A percentile compares a stretch with the other conserved stretches of the same genome.
These are phyloP conservation scores for Stagonosporopsis chrysanthemi DNA, from an alignment of 2,329 filamentous ascomycete species.

Conservation along the genomic window DNA sequence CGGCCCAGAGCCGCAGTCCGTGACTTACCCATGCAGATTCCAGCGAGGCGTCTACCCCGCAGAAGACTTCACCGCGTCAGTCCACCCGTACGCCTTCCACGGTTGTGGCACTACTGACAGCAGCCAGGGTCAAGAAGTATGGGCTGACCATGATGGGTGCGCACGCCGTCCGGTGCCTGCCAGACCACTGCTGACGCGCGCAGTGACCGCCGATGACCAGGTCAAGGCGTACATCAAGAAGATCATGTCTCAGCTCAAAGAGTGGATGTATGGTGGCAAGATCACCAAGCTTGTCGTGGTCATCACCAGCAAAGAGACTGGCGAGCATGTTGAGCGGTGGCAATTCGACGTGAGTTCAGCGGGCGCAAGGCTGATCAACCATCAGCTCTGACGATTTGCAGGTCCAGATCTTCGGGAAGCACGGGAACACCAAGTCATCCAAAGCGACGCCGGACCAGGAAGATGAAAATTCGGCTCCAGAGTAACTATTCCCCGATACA, in stretches of 20 bases:
- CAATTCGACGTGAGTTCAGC: slow-evolving; percentile 80
- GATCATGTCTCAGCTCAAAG: slow-evolving; percentile 97
- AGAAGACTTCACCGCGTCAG: slow-evolving; percentile 92
- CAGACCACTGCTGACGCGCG: slow-evolving; percentile 25
- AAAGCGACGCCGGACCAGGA: slow-evolving; percentile 70
- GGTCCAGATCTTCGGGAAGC: slow-evolving; percentile 65
- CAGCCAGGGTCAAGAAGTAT: slow-evolving; percentile 89
- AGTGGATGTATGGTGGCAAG: slow-evolving; percentile 97
- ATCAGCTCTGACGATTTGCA: slow-evolving; percentile 43
- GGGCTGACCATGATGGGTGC: slow-evolving; percentile 92
- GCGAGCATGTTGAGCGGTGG: slow-evolving; percentile 95
- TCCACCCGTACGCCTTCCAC: slow-evolving; percentile 17
- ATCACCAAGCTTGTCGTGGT: slow-evolving; percentile 97
- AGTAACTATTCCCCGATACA: slow-evolving; percentile 52
- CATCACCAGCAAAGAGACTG: slow-evolving; percentile 95
- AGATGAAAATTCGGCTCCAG: slow-evolving; percentile 74
- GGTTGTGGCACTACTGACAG: slow-evolving; percentile 21
- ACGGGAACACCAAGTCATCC: slow-evolving; percentile 58
- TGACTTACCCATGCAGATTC: slow-evolving; percentile 66
- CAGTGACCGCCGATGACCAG: slow-evolving; percentile 93
- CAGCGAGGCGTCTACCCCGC: slow-evolving; percentile 86
- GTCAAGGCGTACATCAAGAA: slow-evolving; percentile 99
- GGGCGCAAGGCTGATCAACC: slow-evolving; percentile 31
- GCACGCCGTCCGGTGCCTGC: slow-evolving; percentile 25
- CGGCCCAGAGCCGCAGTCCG: slow-evolving; percentile 4